Conservation (phyloP, 106 monocot species). For the Agapanthus africanus region DNA sequence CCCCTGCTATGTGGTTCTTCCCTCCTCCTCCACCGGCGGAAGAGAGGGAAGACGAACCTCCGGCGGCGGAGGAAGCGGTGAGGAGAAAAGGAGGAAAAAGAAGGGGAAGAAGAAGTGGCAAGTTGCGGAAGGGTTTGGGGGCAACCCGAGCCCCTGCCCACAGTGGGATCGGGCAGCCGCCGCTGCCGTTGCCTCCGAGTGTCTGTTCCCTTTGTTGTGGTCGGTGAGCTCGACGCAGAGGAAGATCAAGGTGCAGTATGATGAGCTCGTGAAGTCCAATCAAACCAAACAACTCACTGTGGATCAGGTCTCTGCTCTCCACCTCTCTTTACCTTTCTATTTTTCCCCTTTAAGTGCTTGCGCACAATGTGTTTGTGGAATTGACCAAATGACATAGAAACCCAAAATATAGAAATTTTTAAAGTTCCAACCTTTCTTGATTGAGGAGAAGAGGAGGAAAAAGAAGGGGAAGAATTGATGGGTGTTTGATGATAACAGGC, state of each 20-base stretch:
- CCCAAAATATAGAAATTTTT: too few species aligned
- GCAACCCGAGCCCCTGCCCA: background rate
- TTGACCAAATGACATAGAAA: too few species aligned
- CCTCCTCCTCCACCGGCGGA: conserved; percentile 3
- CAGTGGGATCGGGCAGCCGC: too few species aligned
- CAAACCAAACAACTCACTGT: conserved; percentile 33
- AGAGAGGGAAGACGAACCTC: conserved; percentile 18
- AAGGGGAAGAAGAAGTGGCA: conserved; percentile 8
- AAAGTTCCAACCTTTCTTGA: too few species aligned
- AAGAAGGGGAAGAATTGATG: too few species aligned
- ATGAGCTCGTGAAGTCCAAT: too few species aligned
- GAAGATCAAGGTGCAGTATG: too few species aligned
- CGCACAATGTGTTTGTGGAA: conserved; percentile 1
- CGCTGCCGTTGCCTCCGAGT: background rate
- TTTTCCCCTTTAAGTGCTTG: background rate
- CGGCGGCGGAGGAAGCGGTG: conserved; percentile 10
- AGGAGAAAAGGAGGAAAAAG: conserved; percentile 30
- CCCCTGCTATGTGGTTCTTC: background rate
- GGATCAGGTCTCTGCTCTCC: conserved; percentile 47
- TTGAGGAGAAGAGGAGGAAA: too few species aligned
- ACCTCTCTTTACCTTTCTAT: too few species aligned
- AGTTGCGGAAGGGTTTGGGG: background rate
- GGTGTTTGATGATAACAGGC: too few species aligned
- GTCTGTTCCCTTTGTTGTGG: conserved; percentile 43
- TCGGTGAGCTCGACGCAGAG: too few species aligned